These are phyloP conservation scores for Leucoagaricus sp. DNA, from an alignment of 1,284 basidiomycete species.

Conservation along the genomic window DNA sequence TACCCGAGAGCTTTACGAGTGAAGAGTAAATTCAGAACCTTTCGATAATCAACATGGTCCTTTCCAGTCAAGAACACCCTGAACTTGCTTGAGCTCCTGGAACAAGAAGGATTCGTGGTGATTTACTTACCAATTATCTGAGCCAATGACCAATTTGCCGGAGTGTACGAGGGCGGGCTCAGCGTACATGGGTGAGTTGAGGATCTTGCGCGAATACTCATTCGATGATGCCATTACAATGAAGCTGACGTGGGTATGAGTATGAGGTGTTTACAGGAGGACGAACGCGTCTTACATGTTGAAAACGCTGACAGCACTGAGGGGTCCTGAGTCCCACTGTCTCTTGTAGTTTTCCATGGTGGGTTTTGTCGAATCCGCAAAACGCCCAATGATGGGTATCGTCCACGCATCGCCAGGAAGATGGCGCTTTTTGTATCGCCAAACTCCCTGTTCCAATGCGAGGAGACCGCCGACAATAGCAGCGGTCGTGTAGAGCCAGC, in stretches of 20 bases:
- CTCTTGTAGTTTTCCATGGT: conserved; percentile 87
- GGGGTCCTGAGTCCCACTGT: conserved; percentile 85
- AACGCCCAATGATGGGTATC: conserved; percentile 93
- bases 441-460: conserved; percentile 80
- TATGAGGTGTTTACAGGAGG: conserved; percentile 3
- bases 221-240: conserved; percentile 96
- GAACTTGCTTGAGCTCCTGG: conserved; percentile 14
- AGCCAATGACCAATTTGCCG: conserved; percentile 85
- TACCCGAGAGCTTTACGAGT: conserved; percentile 92
- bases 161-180: conserved; percentile 95
- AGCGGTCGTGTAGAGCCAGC: conserved; percentile 68
- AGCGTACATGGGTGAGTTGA: conserved; percentile 87
- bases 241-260: conserved; percentile 58
- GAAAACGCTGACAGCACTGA: conserved; percentile 90
- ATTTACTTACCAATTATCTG: conserved; percentile 85
- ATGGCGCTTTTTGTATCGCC: conserved; percentile 84
- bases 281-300: conserved; percentile 73
- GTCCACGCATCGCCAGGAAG: conserved; percentile 90
- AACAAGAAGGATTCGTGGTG: conserved; percentile 17
- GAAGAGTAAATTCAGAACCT: conserved; percentile 89
- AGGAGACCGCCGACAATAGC: conserved; percentile 68
- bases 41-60: conserved; percentile 92
- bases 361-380: conserved; percentile 86
- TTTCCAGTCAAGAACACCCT: conserved; percentile 98
- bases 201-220: conserved; percentile 88